A percentile compares a stretch with the other conserved stretches of the same genome.
These are phyloP conservation scores for Gossypium longicalyx DNA, from an alignment of 345 rosid genomes.

Conservation along the genomic window DNA sequence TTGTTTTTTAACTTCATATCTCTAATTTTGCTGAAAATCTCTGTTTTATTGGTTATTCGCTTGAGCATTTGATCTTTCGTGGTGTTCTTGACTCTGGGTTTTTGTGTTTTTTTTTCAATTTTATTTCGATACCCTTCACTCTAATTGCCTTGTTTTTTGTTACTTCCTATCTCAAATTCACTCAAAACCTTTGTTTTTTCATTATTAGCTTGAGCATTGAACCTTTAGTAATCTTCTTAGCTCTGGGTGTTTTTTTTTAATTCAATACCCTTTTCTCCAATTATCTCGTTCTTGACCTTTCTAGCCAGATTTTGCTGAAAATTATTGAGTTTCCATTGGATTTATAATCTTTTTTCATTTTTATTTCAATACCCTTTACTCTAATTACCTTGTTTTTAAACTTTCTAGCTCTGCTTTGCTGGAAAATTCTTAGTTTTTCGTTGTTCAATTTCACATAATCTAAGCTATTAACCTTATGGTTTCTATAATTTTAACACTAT, in stretches of 20 bases:
- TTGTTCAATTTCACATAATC: neutral
- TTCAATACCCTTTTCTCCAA: neutral
- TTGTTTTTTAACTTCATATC: neutral
- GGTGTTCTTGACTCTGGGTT: neutral
- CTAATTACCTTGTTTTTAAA: neutral
- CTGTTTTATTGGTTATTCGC: neutral
- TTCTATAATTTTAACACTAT: neutral
- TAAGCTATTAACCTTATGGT: neutral
- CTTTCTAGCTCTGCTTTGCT: too few species aligned
- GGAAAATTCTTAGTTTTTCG: too few species aligned
- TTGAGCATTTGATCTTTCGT: neutral
- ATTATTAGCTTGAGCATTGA: neutral
- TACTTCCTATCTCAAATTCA: neutral
- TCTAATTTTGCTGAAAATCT: neutral
- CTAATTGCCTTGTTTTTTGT: neutral
- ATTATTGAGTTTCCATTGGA: neutral
- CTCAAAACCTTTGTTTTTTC: neutral
- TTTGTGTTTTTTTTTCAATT: neutral
- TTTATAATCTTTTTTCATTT: neutral
- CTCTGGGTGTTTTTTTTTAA: neutral
- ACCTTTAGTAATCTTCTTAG: neutral
- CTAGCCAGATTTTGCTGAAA: neutral
- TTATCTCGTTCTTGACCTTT: neutral
- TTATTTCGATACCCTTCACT: neutral
- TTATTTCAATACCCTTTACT: neutral